These are phyloP conservation scores for Hyaloscypha variabilis DNA, from an alignment of 495 filamentous ascomycete genomes.

Conservation along the genomic window DNA sequence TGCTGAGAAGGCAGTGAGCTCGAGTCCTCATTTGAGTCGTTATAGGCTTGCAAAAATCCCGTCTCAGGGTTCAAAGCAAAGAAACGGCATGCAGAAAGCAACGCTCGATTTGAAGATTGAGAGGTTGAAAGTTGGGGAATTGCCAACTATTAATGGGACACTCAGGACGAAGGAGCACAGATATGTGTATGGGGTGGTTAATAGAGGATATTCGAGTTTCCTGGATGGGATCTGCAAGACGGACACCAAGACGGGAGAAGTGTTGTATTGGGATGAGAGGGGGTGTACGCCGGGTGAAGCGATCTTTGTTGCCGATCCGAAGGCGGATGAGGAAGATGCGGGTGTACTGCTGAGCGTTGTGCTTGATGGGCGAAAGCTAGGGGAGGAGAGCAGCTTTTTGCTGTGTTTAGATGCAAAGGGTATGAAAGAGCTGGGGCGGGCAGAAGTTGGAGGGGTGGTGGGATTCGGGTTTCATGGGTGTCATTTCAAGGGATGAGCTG, in stretches of 20 bases:
- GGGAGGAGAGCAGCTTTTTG: constrained; percentile 64
- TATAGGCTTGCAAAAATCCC: constrained; percentile 12
- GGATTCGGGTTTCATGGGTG: constrained; percentile 73
- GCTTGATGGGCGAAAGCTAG: constrained; percentile 61
- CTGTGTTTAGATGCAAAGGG: constrained; percentile 66
- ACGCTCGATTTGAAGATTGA: constrained; percentile 37
- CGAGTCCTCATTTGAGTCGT: not conserved
- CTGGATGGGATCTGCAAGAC: constrained; percentile 71
- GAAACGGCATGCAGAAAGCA: not conserved
- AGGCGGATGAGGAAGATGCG: constrained; percentile 58
- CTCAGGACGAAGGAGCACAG: constrained; percentile 57
- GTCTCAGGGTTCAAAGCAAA: too few relatives aligned
- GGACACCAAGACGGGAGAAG: constrained; percentile 56
- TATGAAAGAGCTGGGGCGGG: constrained; percentile 67
- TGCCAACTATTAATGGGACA: constrained; percentile 69
- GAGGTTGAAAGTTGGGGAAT: constrained; percentile 40
- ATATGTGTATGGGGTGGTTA: constrained; percentile 64
- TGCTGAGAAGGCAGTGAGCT: not conserved
- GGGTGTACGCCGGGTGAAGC: constrained; percentile 75
- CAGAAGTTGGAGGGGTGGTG: constrained; percentile 61
- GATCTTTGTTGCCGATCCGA: constrained; percentile 63
- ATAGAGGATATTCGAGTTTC: constrained; percentile 60
- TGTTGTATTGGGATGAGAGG: constrained; percentile 54
- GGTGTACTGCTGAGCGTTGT: constrained; percentile 74
- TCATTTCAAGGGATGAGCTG: too few relatives aligned